These are phyloP conservation scores for Aspergillus persii DNA, from an alignment of 2,329 filamentous ascomycete species.

Conservation along the genomic window DNA sequence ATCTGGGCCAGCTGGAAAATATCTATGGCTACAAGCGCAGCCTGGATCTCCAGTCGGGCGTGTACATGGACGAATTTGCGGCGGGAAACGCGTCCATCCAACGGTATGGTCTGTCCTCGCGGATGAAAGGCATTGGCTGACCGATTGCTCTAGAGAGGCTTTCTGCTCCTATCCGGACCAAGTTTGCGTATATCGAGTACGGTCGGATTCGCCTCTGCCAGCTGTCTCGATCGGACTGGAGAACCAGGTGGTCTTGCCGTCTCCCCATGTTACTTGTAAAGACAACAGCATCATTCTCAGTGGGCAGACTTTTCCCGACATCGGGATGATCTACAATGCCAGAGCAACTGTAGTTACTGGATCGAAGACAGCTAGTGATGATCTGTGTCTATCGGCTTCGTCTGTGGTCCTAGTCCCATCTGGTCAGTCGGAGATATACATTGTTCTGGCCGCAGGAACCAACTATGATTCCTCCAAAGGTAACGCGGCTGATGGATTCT, in stretches of 20 bases:
- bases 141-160: not conserved
- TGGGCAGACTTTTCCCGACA: slow-evolving; percentile 40
- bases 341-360: slow-evolving; percentile 32
- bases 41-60: slow-evolving; percentile 14
- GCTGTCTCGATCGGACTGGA: slow-evolving; percentile 42
- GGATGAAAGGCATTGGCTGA: not conserved
- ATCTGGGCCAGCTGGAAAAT: slow-evolving; percentile 8
- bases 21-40: slow-evolving; percentile 15
- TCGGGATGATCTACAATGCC: slow-evolving; percentile 21
- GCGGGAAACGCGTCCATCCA: not conserved
- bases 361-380: slow-evolving; percentile 22
- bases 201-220: slow-evolving; percentile 36
- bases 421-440: slow-evolving; percentile 7
- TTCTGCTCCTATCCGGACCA: slow-evolving; percentile 37
- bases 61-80: slow-evolving; percentile 7
- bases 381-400: slow-evolving; percentile 4
- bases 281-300: slow-evolving; percentile 30
- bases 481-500: slow-evolving; percentile 43
- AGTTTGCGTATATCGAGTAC: slow-evolving; percentile 40
- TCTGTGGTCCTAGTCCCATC: not conserved
- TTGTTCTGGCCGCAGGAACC: slow-evolving; percentile 45
- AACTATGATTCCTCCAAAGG: slow-evolving; percentile 54
- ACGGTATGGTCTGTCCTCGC: not conserved
- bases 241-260: slow-evolving; percentile 38
- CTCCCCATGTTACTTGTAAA: slow-evolving; percentile 33